Evolutionary conservation across 2,329 filamentous ascomycete species (phyloP), one percentile per base, ranked within the genome.

Genomic region (Pseudocercospora vitis): DNA sequence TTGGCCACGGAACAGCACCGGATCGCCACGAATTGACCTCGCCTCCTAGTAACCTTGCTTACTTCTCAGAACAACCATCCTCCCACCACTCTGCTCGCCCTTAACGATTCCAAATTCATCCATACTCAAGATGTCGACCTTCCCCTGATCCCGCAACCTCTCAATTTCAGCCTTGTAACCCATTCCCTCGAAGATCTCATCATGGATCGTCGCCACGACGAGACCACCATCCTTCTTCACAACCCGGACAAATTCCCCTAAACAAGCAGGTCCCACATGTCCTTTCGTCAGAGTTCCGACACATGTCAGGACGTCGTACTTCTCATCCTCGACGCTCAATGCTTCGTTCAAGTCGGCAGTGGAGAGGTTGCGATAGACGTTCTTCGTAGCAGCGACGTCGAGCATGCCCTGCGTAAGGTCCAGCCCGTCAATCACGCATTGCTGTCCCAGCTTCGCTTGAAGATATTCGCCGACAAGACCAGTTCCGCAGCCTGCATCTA

Each of bases 281-380:
- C 56, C 56, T 28, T 60, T 58, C 32, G 58, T 60, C 21, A 60
- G 33, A 1, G 58, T 60, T 0, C 58, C 58, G 7, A 60, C 58
- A 52, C 56, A 60, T 7, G 50, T 49, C 2, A 58, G n/a, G 9
- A 48, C 47, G 21, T 52, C 49, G 37, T 60, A 60, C 19, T 37
- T 56, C 16, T 50, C 55, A 45, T 58, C 55, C 19, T 39, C 35
- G 11, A 53, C 40, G 2, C 51, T n/a, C 5, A 58, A 47, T 3
- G 39, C 50, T 26, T 54, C 52, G 11, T 55, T 55, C 21, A 60
- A 29, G 50, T 60, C 58, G 1, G 56, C 56, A 11, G 44, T 49
- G 2, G 44, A 50, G 1, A 60, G 45, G 16, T 54, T 50, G 3
- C 39, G 48, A 40, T 60, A 60, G 7, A 60, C 12, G n/a, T 28